These are phyloP conservation scores for Termitomyces sp. DNA, from an alignment of 768 basidiomycete species.

Conservation along the genomic window DNA sequence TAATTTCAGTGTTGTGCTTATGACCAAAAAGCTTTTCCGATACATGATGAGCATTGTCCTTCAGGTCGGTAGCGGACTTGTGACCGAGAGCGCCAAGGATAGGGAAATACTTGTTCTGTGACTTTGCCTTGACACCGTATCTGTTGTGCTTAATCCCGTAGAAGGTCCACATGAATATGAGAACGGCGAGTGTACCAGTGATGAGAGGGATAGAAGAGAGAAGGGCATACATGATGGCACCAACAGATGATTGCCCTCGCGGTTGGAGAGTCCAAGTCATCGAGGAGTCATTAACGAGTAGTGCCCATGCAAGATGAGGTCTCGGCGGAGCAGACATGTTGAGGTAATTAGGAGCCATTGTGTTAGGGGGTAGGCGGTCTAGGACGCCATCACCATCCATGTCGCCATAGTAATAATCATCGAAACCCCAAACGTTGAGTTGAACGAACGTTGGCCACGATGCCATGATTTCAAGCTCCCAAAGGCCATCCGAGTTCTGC, in stretches of 20 bases:
- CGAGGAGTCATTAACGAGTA: slow-evolving; percentile 73
- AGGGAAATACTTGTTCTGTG: slow-evolving; percentile 79
- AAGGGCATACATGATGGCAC: slow-evolving; percentile 85
- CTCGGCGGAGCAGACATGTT: slow-evolving; percentile 90
- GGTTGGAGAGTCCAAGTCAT: slow-evolving; percentile 79
- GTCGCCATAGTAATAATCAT: slow-evolving; percentile 93
- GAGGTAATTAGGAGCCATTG: slow-evolving; percentile 78
- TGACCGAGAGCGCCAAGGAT: slow-evolving; percentile 66
- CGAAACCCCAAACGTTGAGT: slow-evolving; percentile 87
- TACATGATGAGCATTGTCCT: slow-evolving; percentile 53
- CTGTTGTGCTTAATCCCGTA: slow-evolving; percentile 95
- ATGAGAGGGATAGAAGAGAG: slow-evolving; percentile 79
- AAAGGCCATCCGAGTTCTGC: slow-evolving; percentile 59
- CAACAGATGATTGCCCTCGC: slow-evolving; percentile 76
- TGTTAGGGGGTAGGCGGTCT: slow-evolving; percentile 90
- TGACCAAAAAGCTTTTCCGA: slow-evolving; percentile 73
- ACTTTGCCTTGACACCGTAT: slow-evolving; percentile 79
- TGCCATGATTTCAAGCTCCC: slow-evolving; percentile 89
- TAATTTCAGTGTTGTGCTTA: slow-evolving; percentile 66
- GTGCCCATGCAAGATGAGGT: slow-evolving; percentile 86
- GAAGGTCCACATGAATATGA: slow-evolving; percentile 93
- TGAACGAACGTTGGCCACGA: slow-evolving; percentile 89
- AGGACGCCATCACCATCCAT: slow-evolving; percentile 82
- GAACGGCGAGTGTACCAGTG: slow-evolving; percentile 78
- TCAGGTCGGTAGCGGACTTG: slow-evolving; percentile 70